A percentile compares a stretch with the other conserved stretches of the same genome.
These are phyloP conservation scores for Papiliotrema terrestris DNA, from an alignment of 1,284 basidiomycete genomes.

Conservation along the genomic window DNA sequence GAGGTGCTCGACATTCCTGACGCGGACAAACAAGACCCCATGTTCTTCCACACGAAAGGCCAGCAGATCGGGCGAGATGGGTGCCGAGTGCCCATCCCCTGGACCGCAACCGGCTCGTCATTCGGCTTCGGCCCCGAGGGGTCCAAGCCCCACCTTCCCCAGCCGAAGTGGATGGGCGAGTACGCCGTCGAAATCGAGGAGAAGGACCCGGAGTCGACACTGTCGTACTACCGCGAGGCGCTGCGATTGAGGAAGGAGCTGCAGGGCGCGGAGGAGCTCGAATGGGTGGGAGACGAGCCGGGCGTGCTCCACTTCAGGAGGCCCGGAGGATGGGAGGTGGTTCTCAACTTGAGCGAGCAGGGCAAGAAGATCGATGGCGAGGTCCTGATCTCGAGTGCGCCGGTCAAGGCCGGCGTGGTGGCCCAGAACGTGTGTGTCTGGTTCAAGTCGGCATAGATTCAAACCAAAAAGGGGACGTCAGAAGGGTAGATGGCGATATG, in stretches of 20 bases:
- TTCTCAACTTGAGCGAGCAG: slow-evolving; percentile 17
- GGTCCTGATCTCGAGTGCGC: background rate
- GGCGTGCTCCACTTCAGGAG: slow-evolving; percentile 28
- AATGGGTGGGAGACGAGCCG: slow-evolving; percentile 22
- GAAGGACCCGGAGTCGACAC: slow-evolving; percentile 22
- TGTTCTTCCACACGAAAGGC: slow-evolving; percentile 36
- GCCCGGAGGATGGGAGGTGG: slow-evolving; percentile 33
- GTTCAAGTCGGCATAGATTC: background rate
- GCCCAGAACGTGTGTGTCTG: background rate
- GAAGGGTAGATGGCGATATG: too few species aligned
- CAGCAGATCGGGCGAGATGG: slow-evolving; percentile 39
- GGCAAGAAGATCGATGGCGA: background rate
- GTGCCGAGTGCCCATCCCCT: slow-evolving; percentile 40
- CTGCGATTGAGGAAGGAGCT: slow-evolving; percentile 21
- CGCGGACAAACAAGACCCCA: slow-evolving; percentile 37
- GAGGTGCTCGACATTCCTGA: slow-evolving; percentile 34
- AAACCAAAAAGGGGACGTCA: too few species aligned
- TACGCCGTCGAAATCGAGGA: slow-evolving; percentile 30
- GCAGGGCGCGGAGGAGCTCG: slow-evolving; percentile 28
- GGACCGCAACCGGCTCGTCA: slow-evolving; percentile 14
- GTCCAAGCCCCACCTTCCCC: slow-evolving; percentile 13
- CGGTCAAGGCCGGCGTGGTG: background rate
- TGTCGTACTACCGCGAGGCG: slow-evolving; percentile 31
- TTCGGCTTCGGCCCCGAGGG: slow-evolving; percentile 26
- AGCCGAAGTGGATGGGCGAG: slow-evolving; percentile 22